phyloP scores from a whole-genome alignment of 306 rosid species.

The Dryas alaskensis region DNA sequence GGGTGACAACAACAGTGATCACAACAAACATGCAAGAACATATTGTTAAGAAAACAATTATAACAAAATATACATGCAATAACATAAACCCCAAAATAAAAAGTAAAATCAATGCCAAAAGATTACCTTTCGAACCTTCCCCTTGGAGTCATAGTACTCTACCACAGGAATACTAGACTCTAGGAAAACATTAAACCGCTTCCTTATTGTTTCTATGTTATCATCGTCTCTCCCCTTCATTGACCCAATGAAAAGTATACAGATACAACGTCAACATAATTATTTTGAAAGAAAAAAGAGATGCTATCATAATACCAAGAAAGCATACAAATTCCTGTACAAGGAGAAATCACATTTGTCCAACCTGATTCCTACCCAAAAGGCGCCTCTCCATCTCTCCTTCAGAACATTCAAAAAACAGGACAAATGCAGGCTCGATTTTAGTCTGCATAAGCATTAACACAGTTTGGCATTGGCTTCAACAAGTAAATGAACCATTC shows the following conservation, averaged over 20 bases:
- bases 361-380: slow-evolving; percentile 81
- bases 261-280: neutral
- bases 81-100: neutral
- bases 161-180: slow-evolving; percentile 91
- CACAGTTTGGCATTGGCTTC: slow-evolving; percentile 2
- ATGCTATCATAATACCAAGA: neutral
- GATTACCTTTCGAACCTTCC: slow-evolving; percentile 81
- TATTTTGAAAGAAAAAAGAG: neutral
- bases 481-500: slow-evolving; percentile 11
- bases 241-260: slow-evolving; percentile 13
- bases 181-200: slow-evolving; percentile 83
- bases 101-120: slow-evolving; percentile 4
- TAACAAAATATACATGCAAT: neutral
- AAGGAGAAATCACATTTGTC: slow-evolving; percentile 17
- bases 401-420: slow-evolving; percentile 82
- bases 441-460: slow-evolving; percentile 64
- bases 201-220: slow-evolving; percentile 92
- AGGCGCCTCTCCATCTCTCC: slow-evolving; percentile 95
- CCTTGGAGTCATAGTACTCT: slow-evolving; percentile 63
- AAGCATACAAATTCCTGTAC: neutral
- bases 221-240: slow-evolving; percentile 93
- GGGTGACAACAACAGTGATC: slow-evolving; percentile 22
- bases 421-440: slow-evolving; percentile 78
- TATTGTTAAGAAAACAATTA: slow-evolving; percentile 6
- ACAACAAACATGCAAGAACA: slow-evolving; percentile 16